phyloP scores from a whole-genome alignment of 768 basidiomycete genomes.

The Pholiota molesta region DNA sequence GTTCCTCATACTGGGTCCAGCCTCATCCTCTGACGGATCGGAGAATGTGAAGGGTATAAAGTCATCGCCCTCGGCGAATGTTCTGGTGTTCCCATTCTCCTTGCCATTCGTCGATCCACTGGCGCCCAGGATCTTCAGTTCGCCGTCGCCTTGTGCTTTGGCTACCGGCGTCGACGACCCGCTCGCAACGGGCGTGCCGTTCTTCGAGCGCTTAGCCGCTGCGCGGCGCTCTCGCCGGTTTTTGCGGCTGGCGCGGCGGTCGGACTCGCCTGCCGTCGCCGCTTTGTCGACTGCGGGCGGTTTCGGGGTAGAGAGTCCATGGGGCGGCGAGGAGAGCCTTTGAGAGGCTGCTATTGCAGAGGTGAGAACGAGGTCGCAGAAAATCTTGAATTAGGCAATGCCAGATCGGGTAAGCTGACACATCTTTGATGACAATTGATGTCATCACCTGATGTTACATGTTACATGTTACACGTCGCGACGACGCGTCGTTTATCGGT shows the following conservation, averaged over 20 bases:
- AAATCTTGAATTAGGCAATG: neutral
- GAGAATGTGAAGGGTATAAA: conserved; percentile 29
- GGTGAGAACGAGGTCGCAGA: neutral
- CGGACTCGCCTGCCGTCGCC: neutral
- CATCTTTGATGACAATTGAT: too few species aligned
- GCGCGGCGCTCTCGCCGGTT: conserved; percentile 10
- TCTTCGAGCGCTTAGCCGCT: conserved; percentile 10
- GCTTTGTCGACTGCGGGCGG: neutral
- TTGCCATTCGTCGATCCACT: neutral
- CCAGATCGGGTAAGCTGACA: too few species aligned
- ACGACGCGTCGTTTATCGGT: neutral
- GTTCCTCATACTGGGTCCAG: conserved; percentile 13
- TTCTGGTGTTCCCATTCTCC: neutral
- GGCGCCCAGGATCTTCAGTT: conserved; percentile 3
- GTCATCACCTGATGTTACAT: neutral
- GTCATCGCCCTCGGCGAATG: conserved; percentile 36
- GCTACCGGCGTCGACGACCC: conserved; percentile 19
- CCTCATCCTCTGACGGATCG: conserved; percentile 22
- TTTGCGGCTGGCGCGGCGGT: neutral
- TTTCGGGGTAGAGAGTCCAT: neutral
- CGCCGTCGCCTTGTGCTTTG: neutral
- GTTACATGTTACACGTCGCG: too few species aligned
- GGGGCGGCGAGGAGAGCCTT: neutral
- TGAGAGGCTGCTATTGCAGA: too few species aligned
- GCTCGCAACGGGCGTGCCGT: conserved; percentile 19